phyloP scores from a whole-genome alignment of 2,329 filamentous ascomycete species.

The Xylaria sp. region DNA sequence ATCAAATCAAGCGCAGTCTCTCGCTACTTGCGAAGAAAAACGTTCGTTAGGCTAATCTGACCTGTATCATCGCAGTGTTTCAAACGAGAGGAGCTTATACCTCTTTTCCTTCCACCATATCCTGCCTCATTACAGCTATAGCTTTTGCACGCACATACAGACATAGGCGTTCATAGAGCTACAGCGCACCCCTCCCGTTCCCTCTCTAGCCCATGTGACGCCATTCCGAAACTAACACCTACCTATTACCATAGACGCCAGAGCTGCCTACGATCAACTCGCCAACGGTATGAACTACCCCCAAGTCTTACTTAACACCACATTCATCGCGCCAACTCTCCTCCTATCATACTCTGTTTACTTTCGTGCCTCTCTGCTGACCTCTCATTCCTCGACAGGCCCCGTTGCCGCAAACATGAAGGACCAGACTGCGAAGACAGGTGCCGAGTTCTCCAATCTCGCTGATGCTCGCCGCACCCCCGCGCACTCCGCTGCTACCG shows the following conservation, averaged over 20 bases:
- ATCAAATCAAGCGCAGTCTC: background rate
- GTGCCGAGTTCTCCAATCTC: conserved; percentile 67
- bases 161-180: background rate
- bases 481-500: conserved; percentile 64
- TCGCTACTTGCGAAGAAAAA: conserved; percentile 23
- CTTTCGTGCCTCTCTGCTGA: conserved; percentile 18
- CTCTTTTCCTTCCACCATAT: background rate
- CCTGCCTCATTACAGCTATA: background rate
- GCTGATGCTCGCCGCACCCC: conserved; percentile 68
- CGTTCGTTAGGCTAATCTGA: conserved; percentile 48
- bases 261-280: conserved; percentile 61
- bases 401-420: conserved; percentile 69
- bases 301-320: background rate
- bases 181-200: conserved; percentile 26
- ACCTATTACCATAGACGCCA: conserved; percentile 54
- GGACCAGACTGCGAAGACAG: conserved; percentile 66
- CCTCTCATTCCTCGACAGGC: conserved; percentile 53
- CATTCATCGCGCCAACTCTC: background rate
- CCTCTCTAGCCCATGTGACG: conserved; percentile 31
- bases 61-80: conserved; percentile 49
- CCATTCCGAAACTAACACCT: conserved; percentile 48
- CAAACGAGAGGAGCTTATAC: conserved; percentile 33
- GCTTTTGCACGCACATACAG: background rate
- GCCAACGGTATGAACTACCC: conserved; percentile 56
- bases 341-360: background rate